phyloP scores from a whole-genome alignment of 2,329 filamentous ascomycete species.

The Talaromyces marneffei region DNA sequence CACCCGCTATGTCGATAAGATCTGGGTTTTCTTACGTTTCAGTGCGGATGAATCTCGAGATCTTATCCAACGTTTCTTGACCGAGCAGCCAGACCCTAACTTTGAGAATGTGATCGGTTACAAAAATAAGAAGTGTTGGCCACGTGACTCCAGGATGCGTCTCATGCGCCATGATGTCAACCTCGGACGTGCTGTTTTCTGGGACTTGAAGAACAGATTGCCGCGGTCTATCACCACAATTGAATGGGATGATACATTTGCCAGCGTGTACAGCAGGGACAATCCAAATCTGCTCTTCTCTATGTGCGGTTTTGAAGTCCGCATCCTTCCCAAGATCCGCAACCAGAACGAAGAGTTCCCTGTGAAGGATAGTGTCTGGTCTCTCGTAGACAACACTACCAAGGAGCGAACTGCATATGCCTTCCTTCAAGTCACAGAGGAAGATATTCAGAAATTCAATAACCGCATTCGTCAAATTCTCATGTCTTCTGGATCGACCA shows the following conservation, averaged over 20 bases:
- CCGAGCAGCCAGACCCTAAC: constrained; percentile 96
- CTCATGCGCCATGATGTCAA: constrained; percentile 99
- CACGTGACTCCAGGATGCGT: constrained; percentile 92
- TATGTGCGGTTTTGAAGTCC: constrained; percentile 96
- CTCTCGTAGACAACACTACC: constrained; percentile 87
- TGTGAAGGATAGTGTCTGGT: constrained; percentile 97
- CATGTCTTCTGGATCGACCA: constrained; percentile 99
- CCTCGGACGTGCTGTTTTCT: constrained; percentile 93
- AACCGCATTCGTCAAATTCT: constrained; percentile 97
- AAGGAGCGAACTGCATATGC: constrained; percentile 97
- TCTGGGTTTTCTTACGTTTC: constrained; percentile 97
- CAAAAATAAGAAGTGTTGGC: constrained; percentile 99
- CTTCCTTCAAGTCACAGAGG: constrained; percentile 94
- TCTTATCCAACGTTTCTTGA: constrained; percentile 93
- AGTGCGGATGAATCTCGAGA: constrained; percentile 90
- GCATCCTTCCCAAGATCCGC: constrained; percentile 88
- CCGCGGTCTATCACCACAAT: constrained; percentile 94
- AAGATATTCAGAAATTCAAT: constrained; percentile 98
- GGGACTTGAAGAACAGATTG: constrained; percentile 95
- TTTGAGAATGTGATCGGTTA: constrained; percentile 99
- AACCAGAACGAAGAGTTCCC: constrained; percentile 96
- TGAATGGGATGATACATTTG: constrained; percentile 98
- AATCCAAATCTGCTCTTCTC: constrained; percentile 96
- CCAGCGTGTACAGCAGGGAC: constrained; percentile 94
- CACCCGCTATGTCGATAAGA: constrained; percentile 94